Percentiles rank a stretch among this genome's conserved stretches.
phyloP scores from a whole-genome alignment of 176 grass and related monocot genomes.

The Rhynchospora pubera region DNA sequence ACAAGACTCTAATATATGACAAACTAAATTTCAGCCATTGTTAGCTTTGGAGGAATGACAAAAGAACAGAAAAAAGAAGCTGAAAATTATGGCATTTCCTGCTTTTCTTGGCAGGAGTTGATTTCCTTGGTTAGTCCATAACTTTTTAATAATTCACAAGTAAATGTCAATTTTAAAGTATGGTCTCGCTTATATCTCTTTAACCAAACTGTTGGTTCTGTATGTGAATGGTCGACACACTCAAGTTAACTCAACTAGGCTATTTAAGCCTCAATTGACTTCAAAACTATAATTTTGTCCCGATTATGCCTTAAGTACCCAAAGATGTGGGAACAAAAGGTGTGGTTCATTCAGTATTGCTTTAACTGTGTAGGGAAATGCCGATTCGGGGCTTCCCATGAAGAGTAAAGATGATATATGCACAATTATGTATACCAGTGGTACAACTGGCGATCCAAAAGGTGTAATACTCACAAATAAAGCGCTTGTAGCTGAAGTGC shows the following conservation, averaged over 20 bases:
- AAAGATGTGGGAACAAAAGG: neutral
- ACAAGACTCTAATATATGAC: neutral
- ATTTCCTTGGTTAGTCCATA: conserved; percentile 40
- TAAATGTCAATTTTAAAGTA: conserved; percentile 1
- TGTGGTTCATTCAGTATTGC: neutral
- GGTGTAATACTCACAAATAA: conserved; percentile 83
- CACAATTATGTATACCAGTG: conserved; percentile 97
- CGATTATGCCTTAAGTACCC: neutral
- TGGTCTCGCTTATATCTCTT: neutral
- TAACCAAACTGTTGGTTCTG: neutral
- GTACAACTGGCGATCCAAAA: conserved; percentile 93
- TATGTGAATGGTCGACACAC: neutral
- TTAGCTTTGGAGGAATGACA: conserved; percentile 69
- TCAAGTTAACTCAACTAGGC: neutral
- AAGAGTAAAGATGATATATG: conserved; percentile 69
- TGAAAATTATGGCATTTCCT: conserved; percentile 49
- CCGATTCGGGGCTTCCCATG: conserved; percentile 22
- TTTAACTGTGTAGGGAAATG: conserved; percentile 42
- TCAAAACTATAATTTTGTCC: neutral
- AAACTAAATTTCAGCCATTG: conserved; percentile 42
- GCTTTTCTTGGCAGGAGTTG: conserved; percentile 88
- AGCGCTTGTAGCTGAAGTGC: conserved; percentile 59
- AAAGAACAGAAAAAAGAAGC: conserved; percentile 54
- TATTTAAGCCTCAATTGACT: neutral
- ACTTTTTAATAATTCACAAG: neutral